Evolutionary conservation across 176 grass and related monocot species (phyloP).

Genomic region (Alopecurus myosuroides): DNA sequence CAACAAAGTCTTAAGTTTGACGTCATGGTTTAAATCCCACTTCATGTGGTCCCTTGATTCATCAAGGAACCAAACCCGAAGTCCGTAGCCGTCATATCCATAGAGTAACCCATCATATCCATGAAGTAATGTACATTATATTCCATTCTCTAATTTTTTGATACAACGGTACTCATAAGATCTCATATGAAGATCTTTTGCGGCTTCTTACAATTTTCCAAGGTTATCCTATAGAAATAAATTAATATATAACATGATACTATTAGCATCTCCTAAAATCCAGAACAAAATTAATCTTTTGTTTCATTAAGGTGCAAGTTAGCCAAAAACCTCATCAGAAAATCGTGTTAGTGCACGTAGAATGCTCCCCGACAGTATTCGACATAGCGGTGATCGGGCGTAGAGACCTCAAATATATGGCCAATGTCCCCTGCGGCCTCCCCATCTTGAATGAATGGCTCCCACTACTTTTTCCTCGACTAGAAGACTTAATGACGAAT

Average conservation of each 20-base stretch:
- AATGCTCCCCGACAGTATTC: background rate
- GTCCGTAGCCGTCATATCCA: too few relatives aligned
- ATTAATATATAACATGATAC: too few relatives aligned
- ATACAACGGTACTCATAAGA: background rate
- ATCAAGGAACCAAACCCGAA: background rate
- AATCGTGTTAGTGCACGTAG: background rate
- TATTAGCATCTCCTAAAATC: too few relatives aligned
- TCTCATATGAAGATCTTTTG: fast-evolving
- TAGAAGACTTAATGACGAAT: background rate
- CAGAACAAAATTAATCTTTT: too few relatives aligned
- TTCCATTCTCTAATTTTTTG: background rate
- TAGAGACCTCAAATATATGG: background rate
- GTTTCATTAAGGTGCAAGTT: too few relatives aligned
- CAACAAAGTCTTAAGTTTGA: background rate
- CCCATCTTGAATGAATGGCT: background rate
- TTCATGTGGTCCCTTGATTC: background rate
- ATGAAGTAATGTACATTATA: background rate
- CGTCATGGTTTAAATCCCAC: background rate
- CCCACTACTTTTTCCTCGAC: background rate
- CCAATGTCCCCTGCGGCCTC: background rate
- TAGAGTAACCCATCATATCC: too few relatives aligned
- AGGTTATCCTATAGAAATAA: background rate
- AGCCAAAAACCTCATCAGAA: background rate
- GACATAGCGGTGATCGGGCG: background rate
- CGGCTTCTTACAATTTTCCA: background rate